phyloP scores from a whole-genome alignment of 352 stramenopile genomes.

The Phytophthora pini region DNA sequence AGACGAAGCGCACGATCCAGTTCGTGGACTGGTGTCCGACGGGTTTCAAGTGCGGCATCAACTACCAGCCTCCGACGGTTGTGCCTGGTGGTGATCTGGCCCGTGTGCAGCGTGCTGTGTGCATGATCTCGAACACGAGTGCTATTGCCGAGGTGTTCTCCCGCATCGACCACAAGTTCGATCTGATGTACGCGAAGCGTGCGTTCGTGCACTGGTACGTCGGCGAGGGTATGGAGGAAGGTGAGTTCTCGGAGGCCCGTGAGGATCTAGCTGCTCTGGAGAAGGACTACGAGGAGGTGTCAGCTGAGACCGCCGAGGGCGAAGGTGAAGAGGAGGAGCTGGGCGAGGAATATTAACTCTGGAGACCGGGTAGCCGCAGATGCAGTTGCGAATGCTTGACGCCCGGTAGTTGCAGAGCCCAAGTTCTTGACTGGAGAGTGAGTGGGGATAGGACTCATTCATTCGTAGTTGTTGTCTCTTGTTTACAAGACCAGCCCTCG shows the following conservation, averaged over 20 bases:
- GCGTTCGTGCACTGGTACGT: conserved; percentile 99
- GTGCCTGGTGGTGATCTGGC: conserved; percentile 97
- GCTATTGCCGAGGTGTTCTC: conserved; percentile 98
- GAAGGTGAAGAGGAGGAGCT: conserved; percentile 95
- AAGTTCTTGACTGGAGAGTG: not conserved
- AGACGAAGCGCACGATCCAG: conserved; percentile 98
- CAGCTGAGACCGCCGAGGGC: conserved; percentile 95
- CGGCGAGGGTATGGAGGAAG: conserved; percentile 99
- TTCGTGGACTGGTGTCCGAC: conserved; percentile 99
- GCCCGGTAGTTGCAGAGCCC: not conserved
- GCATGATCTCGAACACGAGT: conserved; percentile 99
- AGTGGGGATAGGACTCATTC: not conserved
- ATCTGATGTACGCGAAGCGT: conserved; percentile 99
- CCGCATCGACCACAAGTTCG: conserved; percentile 99
- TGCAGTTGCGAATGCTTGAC: not conserved
- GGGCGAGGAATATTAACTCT: conserved; percentile 89
- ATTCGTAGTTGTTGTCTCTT: not conserved
- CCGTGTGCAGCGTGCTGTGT: conserved; percentile 97
- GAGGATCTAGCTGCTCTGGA: conserved; percentile 79
- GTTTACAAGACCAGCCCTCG: not conserved
- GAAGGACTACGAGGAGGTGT: conserved; percentile 99
- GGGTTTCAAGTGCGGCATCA: conserved; percentile 96
- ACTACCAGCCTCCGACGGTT: conserved; percentile 98
- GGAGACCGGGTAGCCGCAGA: not conserved
- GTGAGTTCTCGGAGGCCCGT: conserved; percentile 99